phyloP scores from a whole-genome alignment of 345 rosid species.

The Capsella bursapastoris region DNA sequence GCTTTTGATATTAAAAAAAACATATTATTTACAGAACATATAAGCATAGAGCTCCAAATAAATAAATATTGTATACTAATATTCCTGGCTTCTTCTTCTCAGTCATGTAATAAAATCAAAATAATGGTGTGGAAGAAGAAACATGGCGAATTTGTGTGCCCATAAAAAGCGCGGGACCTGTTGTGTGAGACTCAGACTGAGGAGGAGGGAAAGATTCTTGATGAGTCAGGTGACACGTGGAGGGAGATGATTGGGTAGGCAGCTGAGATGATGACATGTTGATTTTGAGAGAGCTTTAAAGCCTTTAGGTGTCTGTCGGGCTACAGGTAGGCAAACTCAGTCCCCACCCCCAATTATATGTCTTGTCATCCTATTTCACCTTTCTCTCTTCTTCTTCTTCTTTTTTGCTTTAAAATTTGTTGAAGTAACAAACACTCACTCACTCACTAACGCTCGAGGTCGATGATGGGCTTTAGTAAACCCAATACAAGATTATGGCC shows the following conservation, averaged over 20 bases:
- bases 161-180: constrained; percentile 41
- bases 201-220: constrained; percentile 18
- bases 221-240: constrained; percentile 21
- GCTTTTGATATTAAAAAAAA: too few relatives aligned
- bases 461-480: not conserved
- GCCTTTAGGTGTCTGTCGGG: constrained; percentile 39
- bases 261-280: constrained; percentile 37
- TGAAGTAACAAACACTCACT: not conserved
- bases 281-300: constrained; percentile 15
- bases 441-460: not conserved
- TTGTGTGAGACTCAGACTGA: not conserved
- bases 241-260: not conserved
- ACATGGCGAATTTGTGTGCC: not conserved
- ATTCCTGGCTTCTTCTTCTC: too few relatives aligned
- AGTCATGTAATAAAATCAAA: too few relatives aligned
- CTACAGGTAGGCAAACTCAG: constrained; percentile 19
- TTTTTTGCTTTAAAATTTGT: too few relatives aligned
- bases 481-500: not conserved
- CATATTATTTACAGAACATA: too few relatives aligned
- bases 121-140: not conserved
- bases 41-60: too few relatives aligned
- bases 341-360: not conserved
- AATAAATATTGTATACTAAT: too few relatives aligned
- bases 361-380: constrained; percentile 1
- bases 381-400: not conserved